A percentile compares a stretch with the other conserved stretches of the same genome.
phyloP scores from a whole-genome alignment of 495 filamentous ascomycete genomes.

The Xylaria telfairii region DNA sequence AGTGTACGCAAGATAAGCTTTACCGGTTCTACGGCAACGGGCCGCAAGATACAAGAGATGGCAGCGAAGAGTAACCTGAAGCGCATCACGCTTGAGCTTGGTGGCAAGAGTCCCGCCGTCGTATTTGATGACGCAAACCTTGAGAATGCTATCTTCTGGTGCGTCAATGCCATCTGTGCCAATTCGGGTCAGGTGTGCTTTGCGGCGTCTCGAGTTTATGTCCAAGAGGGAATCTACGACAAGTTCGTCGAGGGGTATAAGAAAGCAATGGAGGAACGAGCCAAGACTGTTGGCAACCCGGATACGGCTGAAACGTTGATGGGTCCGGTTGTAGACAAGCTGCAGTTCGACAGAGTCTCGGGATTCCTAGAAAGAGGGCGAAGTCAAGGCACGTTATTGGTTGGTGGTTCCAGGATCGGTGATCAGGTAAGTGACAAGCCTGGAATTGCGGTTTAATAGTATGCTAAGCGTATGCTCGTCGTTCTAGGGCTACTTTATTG shows the following conservation, averaged over 20 bases:
- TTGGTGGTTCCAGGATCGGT: conserved; percentile 62
- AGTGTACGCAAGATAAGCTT: conserved; percentile 45
- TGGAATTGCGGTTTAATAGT: neutral
- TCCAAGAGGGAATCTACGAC: conserved; percentile 62
- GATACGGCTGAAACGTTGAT: conserved; percentile 62
- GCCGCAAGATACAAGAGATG: conserved; percentile 46
- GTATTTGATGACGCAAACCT: conserved; percentile 72
- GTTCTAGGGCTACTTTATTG: conserved; percentile 49
- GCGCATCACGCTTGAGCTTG: conserved; percentile 77
- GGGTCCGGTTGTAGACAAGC: conserved; percentile 71
- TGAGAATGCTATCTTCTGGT: conserved; percentile 76
- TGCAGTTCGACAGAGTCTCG: conserved; percentile 65
- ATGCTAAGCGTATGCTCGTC: conserved; percentile 18
- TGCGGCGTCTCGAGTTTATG: conserved; percentile 57
- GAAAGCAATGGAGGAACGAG: conserved; percentile 35
- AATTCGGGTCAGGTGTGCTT: conserved; percentile 64
- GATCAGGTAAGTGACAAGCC: conserved; percentile 46
- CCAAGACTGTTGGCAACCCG: conserved; percentile 61
- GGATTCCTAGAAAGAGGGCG: conserved; percentile 67
- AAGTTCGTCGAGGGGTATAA: conserved; percentile 67
- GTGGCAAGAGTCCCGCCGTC: conserved; percentile 72
- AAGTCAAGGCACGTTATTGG: conserved; percentile 64
- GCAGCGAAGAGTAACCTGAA: conserved; percentile 58
- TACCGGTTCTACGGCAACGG: conserved; percentile 55
- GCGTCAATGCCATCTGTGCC: conserved; percentile 49